These are phyloP conservation scores for Ophiocordyceps camponoti-rufipedis DNA, from an alignment of 2,329 filamentous ascomycete species.

Conservation along the genomic window DNA sequence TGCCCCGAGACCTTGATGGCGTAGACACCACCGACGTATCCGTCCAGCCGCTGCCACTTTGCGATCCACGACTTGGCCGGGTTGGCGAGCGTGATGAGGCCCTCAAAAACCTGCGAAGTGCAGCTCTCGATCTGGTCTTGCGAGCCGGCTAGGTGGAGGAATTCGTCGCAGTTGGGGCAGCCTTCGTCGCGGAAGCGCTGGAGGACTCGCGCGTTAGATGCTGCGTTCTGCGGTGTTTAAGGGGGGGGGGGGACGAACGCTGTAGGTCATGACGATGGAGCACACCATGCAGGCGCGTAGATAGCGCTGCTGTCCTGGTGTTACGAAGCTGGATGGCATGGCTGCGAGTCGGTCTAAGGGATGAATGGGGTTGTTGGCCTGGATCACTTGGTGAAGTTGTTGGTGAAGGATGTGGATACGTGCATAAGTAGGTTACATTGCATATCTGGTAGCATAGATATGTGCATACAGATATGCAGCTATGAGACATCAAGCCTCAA, in stretches of 20 bases:
- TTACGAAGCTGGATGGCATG: constrained; percentile 39
- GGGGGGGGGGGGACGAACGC: constrained; percentile 27
- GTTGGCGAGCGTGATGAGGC: constrained; percentile 68
- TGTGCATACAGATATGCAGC: background rate
- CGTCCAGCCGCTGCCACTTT: constrained; percentile 85
- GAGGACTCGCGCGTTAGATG: no score
- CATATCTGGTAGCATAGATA: no score
- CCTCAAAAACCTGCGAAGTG: constrained; percentile 93
- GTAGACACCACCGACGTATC: constrained; percentile 78
- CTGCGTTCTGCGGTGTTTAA: background rate
- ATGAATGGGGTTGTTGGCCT: no score
- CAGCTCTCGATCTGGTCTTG: constrained; percentile 75
- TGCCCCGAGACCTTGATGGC: constrained; percentile 87
- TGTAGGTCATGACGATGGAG: constrained; percentile 74
- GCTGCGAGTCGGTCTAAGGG: background rate
- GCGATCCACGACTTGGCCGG: constrained; percentile 83
- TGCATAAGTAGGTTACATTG: no score
- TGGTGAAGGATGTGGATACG: no score
- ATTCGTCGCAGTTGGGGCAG: constrained; percentile 92
- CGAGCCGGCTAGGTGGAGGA: constrained; percentile 66
- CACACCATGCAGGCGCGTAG: constrained; percentile 98
- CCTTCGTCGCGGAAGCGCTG: constrained; percentile 74
- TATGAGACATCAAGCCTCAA: background rate
- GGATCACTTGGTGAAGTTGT: no score
- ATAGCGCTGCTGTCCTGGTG: constrained; percentile 61